Evolutionary conservation across 352 stramenopile genomes (phyloP), one percentile per base, ranked within the genome.

Genomic region (Thalassiosira livingstoniorum): DNA sequence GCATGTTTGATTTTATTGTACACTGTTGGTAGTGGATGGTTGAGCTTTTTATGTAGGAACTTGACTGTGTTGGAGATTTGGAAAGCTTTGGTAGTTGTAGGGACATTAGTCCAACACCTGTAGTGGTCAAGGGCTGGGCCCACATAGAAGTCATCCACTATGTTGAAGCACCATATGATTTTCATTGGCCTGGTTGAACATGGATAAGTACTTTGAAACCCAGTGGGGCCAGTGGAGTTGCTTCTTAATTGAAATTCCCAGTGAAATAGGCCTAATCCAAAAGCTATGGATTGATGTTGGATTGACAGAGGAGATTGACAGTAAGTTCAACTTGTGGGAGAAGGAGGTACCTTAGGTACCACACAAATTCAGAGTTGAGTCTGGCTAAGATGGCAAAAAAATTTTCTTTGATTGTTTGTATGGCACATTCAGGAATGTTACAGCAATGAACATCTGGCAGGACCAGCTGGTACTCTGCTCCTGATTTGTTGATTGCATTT

Each of bases 391-490:
- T 68, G 10, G 83, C 61, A 64, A 86, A 69, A 47, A 89, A 84
- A 54, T 89, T 77, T 11, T 68, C 60, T 72, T 90, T 76, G 13
- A 83, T 72, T 82, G 75, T 31, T 62, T 63, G 13, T 34, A 29
- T 87, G 11, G 78, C 73, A 58, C 55, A 64, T 51, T 89, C 83
- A 18, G 83, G 74, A 35, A 70, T 15, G 51, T 89, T 89, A 51
- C 70, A 25, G 15, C 74, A 45, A 47, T 89, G 78, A 29, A 65
- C 58, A 23, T 57, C 15, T 21, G 62, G 74, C 35, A 74, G 74
- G 15, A 78, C 65, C 18, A 82, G 37, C 77, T 89, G 78, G 47
- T 60, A 85, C n/a, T 69, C 61, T 18, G 3, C 2, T 53, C 55
- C 31, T 18, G 15, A 35, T 13, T 62, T 37, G 0, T 37, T 37